Percentiles rank a stretch among this genome's conserved stretches.
Evolutionary conservation across 176 grass and related monocot species (phyloP).

Genomic region (Musa beccarii): DNA sequence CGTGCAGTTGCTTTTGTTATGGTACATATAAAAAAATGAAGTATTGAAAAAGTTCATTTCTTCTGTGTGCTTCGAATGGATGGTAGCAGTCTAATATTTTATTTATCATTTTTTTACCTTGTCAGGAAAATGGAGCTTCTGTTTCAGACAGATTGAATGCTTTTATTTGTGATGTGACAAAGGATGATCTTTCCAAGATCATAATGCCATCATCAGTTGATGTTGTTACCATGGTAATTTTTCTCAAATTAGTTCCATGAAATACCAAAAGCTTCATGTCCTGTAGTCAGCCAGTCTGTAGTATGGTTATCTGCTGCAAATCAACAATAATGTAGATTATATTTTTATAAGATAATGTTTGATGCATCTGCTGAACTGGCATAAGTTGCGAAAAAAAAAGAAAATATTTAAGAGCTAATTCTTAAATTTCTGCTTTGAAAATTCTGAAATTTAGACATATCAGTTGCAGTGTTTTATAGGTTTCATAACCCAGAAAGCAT

Average conservation of each 20-base stretch:
- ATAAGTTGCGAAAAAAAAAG: no score
- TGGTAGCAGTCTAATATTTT: background rate
- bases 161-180: conserved; percentile 25
- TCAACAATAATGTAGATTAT: background rate
- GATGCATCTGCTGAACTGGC: no score
- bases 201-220: conserved; percentile 17
- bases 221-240: conserved; percentile 22
- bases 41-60: background rate
- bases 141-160: conserved; percentile 8
- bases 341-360: no score
- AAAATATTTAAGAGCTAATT: no score
- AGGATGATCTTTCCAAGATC: conserved; percentile 15
- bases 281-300: background rate
- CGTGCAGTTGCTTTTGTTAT: conserved; percentile 10
- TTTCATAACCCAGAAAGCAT: background rate
- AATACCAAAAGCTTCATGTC: background rate
- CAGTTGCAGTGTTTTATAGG: background rate
- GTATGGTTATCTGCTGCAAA: background rate
- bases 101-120: background rate
- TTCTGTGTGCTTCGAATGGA: background rate
- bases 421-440: no score
- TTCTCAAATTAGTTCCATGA: background rate
- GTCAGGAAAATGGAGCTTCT: conserved; percentile 22
- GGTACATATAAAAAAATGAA: conserved; percentile 5
- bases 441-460: background rate